Base-by-base conservation (phyloP, 176 grass and related monocot species). In the Juncus effusus region DNA sequence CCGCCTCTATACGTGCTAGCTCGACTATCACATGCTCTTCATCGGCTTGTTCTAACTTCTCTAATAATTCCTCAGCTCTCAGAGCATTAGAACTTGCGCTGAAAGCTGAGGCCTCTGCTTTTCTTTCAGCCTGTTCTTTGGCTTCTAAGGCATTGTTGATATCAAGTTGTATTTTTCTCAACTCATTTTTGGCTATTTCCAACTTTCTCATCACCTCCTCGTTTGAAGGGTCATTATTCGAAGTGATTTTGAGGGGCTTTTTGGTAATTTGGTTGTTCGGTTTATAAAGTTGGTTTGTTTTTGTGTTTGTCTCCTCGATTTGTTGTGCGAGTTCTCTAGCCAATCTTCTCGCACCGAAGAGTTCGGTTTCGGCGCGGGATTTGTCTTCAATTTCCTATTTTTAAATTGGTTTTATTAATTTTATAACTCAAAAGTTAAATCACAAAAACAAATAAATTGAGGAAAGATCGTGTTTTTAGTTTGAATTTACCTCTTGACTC, bases 1-100 rank as follows among this genome's bases (percentile, higher is more conserved):
- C 89, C 44, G 95, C 95, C 77, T 99, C 95, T 19, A 99, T 99
- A 54, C 95, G 80, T 10, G 89, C 89, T 13, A 99, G 85, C 86
- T 99, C 95, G 6, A 99, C 95, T 56, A 99, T 81, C 36, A 87
- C 83, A 81, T 99, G 89, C 68, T 99, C 89, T 76, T 99, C 89
- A 60, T 99, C 89, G 2, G 89, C 94, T 63, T 85, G 80, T 12
- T 85, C 80, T 72, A 99, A 80, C 54, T 63, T 77, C 42, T 68
- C 84, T 60, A 77, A 86, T 59, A 93, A 61, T 61, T 86, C 94
- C 69, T 86, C 83, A 8, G 74, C 69, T n/a, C 78, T 58, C 38
- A 50, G 80, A 15, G 78, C 71, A 73, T 74, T 76, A 28, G 78
- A 69, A 75, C 63, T 61, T 7, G 80, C 72, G 63, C 54, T 92